Evolutionary conservation across 2,329 filamentous ascomycete genomes (phyloP).

Genomic region (Botrytis hyacinthi): DNA sequence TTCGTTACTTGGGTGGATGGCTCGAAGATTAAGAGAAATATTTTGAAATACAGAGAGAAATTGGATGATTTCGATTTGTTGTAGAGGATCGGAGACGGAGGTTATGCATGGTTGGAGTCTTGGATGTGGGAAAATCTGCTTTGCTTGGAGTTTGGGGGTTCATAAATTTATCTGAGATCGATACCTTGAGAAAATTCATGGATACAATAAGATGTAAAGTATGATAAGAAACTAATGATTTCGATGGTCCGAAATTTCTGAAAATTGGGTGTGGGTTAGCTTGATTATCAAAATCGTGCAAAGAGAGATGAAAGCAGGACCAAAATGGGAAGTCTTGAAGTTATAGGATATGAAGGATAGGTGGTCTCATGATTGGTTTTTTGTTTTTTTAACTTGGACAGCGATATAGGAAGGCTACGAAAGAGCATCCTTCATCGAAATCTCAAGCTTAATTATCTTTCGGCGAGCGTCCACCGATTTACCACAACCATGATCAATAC

Average conservation of each 20-base stretch:
- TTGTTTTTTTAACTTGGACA: too few species aligned
- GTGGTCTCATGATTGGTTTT: too few species aligned
- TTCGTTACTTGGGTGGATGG: slow-evolving; percentile 95
- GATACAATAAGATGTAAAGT: background rate
- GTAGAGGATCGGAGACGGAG: slow-evolving; percentile 43
- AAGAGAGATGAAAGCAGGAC: background rate
- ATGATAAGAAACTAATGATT: slow-evolving; percentile 4
- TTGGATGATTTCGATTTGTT: slow-evolving; percentile 93
- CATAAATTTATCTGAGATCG: background rate
- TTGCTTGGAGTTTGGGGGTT: slow-evolving; percentile 9
- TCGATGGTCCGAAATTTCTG: background rate
- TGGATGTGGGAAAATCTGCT: slow-evolving; percentile 6
- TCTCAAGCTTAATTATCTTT: too few species aligned
- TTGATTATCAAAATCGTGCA: background rate
- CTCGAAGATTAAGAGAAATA: slow-evolving; percentile 95
- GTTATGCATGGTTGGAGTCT: slow-evolving; percentile 4
- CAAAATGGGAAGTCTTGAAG: too few species aligned
- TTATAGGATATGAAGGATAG: background rate
- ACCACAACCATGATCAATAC: too few species aligned
- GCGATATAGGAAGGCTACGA: too few species aligned
- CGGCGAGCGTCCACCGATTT: too few species aligned
- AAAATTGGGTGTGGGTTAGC: background rate
- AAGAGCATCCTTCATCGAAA: too few species aligned
- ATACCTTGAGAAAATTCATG: background rate
- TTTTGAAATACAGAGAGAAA: slow-evolving; percentile 92